Base-by-base conservation (phyloP, 169 alveolate genomes). In the Eimeria falciformis region DNA sequence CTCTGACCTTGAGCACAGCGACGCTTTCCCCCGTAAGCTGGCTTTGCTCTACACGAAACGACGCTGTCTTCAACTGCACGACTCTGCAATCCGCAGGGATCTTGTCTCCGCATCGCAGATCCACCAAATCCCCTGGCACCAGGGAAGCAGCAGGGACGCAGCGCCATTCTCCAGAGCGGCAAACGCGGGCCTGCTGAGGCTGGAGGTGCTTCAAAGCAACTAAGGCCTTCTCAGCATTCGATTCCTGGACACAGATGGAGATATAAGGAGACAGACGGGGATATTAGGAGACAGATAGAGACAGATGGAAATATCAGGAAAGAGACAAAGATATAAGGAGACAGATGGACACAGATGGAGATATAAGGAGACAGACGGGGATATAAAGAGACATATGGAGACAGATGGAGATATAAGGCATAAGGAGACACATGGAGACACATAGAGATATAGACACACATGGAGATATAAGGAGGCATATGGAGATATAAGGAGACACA, bases 71-170 rank as follows among this genome's bases (percentile, higher is more conserved):
- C 40, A 99, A 92, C 83, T 97, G 94, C 66, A 97, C 96, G 27
- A 90, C 96, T 69, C 99, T 96, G 33, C 97, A 94, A 95, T 99
- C 99, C 2, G 99, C 99, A 0, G 99, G 99, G 0, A 98, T 97
- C 95, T 97, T 97, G 95, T 99, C 99, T 3, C 99, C 99, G 21
- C 96, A 97, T 43, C 98, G 96, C 47, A 98, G 97, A 85, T 98
- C 98, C 43, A 98, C 98, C 17, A 99, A 95, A 95, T 99, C 99
- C 33, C 99, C 99, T 11, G 99, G 98, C 29, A 98, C 99, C 65
- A 99, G 95, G 46, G 95, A 96, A 50, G 96, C 97, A 17, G 99
- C 97, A 71, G 98, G 99, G 33, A 98, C 93, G 68, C 95, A 96
- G 45, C 92, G 91, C 99, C 99, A 98, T 6, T 77, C 92, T 37